Conservation (phyloP, 768 basidiomycete species). For the Inosperma sp. region DNA sequence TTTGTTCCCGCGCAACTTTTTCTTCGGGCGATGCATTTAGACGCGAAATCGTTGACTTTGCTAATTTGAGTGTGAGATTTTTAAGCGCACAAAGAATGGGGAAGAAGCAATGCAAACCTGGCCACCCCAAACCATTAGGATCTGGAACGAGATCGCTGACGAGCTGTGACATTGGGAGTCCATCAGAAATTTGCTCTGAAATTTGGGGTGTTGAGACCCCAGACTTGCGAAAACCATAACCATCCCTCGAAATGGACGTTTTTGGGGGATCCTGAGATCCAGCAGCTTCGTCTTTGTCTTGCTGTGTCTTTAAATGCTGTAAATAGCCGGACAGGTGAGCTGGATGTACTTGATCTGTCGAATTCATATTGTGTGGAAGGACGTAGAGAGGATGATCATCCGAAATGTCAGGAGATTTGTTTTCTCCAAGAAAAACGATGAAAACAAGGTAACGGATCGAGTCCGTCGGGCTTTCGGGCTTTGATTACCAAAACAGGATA, state of each 20-base stretch:
- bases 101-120: slow-evolving; percentile 48
- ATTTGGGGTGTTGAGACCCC: slow-evolving; percentile 59
- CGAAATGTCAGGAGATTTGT: no score
- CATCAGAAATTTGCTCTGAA: slow-evolving; percentile 32
- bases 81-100: slow-evolving; percentile 11
- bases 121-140: slow-evolving; percentile 87
- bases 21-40: slow-evolving; percentile 77
- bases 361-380: slow-evolving; percentile 1
- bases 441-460: slow-evolving; percentile 10
- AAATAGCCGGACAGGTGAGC: slow-evolving; percentile 44
- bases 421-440: no score
- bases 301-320: slow-evolving; percentile 41
- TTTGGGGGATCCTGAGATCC: slow-evolving; percentile 15
- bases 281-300: slow-evolving; percentile 13
- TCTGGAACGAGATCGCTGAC: slow-evolving; percentile 43
- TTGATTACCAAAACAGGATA: slow-evolving; percentile 29
- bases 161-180: slow-evolving; percentile 33
- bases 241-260: slow-evolving; percentile 53
- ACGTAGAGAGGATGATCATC: slow-evolving; percentile 10
- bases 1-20: slow-evolving; percentile 64
- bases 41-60: slow-evolving; percentile 85
- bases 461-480: slow-evolving; percentile 25
- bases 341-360: slow-evolving; percentile 18
- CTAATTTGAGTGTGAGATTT: slow-evolving; percentile 34
- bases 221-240: slow-evolving; percentile 79